A percentile compares a stretch with the other conserved stretches of the same genome.
phyloP scores from a whole-genome alignment of 768 basidiomycete species.

The Pleurotus tuber-regium region DNA sequence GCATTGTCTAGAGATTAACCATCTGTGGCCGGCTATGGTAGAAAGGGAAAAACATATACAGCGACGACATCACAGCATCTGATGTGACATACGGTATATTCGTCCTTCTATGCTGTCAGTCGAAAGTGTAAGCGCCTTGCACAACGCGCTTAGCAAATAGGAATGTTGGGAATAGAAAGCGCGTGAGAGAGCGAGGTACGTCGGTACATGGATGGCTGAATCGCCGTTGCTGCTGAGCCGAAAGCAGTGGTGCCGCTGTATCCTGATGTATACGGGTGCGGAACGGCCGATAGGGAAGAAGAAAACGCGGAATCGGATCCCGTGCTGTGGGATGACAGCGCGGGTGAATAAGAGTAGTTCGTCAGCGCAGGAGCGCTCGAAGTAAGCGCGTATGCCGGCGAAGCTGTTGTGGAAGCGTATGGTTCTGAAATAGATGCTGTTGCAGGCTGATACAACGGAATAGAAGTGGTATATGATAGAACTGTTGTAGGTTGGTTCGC shows the following conservation, averaged over 20 bases:
- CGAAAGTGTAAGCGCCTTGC: no score
- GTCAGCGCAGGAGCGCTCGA: background rate
- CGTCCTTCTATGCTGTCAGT: no score
- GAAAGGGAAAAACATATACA: background rate
- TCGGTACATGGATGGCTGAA: slow-evolving; percentile 1
- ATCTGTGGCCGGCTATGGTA: background rate
- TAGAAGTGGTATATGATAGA: slow-evolving; percentile 10
- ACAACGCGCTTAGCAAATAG: slow-evolving; percentile 3
- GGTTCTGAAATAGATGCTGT: background rate
- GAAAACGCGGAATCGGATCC: slow-evolving; percentile 1
- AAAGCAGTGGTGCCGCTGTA: background rate
- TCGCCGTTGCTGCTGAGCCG: background rate
- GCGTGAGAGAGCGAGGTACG: slow-evolving; percentile 4
- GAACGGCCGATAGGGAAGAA: slow-evolving; percentile 3
- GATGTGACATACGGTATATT: background rate
- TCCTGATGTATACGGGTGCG: background rate
- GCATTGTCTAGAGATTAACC: background rate
- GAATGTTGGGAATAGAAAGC: background rate
- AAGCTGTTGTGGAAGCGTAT: background rate
- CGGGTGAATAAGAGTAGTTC: slow-evolving; percentile 1
- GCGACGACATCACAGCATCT: background rate
- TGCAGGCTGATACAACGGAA: slow-evolving; percentile 10
- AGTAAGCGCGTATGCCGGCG: slow-evolving; percentile 1
- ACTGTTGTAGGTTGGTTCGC: background rate
- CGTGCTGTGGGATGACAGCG: slow-evolving; percentile 1